Base-by-base conservation (phyloP, 108 stramenopile genomes). In the Aureococcus anophagefferens region DNA sequence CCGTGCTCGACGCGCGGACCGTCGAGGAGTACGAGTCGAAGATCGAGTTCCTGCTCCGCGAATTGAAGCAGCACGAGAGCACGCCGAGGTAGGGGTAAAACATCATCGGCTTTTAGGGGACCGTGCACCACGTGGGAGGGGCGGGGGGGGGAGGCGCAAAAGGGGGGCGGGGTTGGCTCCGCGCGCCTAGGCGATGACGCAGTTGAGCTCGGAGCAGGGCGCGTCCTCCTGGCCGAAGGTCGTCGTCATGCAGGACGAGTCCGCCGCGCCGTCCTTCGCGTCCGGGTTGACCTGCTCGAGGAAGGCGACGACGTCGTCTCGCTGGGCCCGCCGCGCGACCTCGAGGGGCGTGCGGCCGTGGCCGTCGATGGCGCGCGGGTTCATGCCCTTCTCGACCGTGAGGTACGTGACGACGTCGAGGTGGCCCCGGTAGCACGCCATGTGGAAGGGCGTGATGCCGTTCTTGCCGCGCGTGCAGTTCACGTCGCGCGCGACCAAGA, bases 401-500 rank as follows among this genome's bases (percentile, higher is more conserved):
- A 59, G 25, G 51, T 25, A 59, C 17, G 14, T 28, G 21, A 59
- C 51, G 51, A 59, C 51, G 25, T 59, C 51, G 51, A 59, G 51
- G 51, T 59, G 51, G 51, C 51, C 51, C 51, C 51, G 51, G 25
- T 59, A 59, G 51, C 51, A 59, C 7, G 51, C 51, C 51, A 59
- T 59, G 51, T 59, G 51, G 51, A 59, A 59, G 51, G 51, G 51
- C 21, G 51, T 59, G 51, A 59, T 59, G 51, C 51, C 51, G 51
- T 59, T 59, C 51, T 59, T 59, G 51, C 51, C 51, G 0, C 21
- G 21, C 21, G 17, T 25, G 21, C 21, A 25, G 51, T 59, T 28
- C 21, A 59, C 51, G 17, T 28, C 51, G 17, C 51, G 17, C 25
- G 4, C 25, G 51, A 1, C 14, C 21, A 59, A 25, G 51, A 59